Evolutionary conservation across 2,329 filamentous ascomycete species (phyloP).

Genomic region (Atkinsonella texensis): DNA sequence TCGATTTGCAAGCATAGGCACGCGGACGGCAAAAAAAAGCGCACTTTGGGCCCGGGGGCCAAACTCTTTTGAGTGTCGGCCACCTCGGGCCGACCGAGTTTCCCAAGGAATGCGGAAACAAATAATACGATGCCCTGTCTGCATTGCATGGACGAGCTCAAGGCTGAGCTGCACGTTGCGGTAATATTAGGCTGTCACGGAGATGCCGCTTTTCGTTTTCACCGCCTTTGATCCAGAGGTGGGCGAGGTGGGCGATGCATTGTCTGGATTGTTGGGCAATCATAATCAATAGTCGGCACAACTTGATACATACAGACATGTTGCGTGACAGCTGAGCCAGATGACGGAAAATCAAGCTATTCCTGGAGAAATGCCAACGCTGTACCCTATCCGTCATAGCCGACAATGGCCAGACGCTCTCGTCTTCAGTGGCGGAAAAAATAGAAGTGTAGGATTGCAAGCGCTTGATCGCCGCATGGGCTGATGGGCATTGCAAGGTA

Average conservation of each 20-base stretch:
- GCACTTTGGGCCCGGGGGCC: too few species aligned
- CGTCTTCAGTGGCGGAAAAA: not conserved
- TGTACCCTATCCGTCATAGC: not conserved
- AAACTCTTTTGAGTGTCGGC: too few species aligned
- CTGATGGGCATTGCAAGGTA: too few species aligned
- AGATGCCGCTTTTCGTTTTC: not conserved
- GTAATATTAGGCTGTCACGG: too few species aligned
- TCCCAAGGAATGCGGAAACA: not conserved
- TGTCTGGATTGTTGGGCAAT: not conserved
- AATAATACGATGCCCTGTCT: not conserved
- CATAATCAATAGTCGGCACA: not conserved
- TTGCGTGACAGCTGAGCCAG: too few species aligned
- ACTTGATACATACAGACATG: too few species aligned
- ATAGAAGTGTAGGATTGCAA: not conserved
- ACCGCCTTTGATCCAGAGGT: not conserved
- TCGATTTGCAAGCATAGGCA: too few species aligned
- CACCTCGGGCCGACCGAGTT: too few species aligned
- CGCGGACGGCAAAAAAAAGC: too few species aligned
- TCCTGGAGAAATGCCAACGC: not conserved
- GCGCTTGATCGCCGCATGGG: too few species aligned
- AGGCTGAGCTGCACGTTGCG: not conserved
- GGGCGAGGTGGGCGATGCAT: not conserved
- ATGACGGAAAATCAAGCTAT: not conserved
- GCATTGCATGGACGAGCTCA: not conserved
- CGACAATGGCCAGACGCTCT: not conserved